phyloP scores from a whole-genome alignment of 2,329 filamentous ascomycete species.

The Cercospora canescens region DNA sequence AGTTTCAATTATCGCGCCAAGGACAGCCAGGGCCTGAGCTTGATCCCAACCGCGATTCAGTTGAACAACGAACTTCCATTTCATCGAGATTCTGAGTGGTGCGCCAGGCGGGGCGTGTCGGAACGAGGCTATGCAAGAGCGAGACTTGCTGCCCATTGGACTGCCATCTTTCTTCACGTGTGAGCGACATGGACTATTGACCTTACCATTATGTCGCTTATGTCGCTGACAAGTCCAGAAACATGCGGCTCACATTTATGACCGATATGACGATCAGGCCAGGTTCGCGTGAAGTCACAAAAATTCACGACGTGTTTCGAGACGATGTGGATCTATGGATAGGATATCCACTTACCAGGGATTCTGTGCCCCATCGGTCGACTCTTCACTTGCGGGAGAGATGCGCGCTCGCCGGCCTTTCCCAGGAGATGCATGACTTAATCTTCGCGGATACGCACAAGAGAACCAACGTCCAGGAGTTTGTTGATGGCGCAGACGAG shows the following conservation, averaged over 20 bases:
- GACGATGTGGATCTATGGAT: constrained; percentile 1
- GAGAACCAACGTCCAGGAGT: not conserved
- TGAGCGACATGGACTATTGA: not conserved
- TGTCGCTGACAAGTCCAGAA: not conserved
- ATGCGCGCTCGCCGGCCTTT: constrained; percentile 7
- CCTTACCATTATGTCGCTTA: not conserved
- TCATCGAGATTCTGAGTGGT: not conserved
- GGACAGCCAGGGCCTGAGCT: constrained; percentile 8
- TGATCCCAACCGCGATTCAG: constrained; percentile 8
- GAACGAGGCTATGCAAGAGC: not conserved
- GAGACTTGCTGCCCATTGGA: constrained; percentile 15
- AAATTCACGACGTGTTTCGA: not conserved
- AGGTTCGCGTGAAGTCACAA: not conserved
- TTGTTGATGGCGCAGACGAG: not conserved
- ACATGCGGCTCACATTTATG: constrained; percentile 1
- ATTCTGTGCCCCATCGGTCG: not conserved
- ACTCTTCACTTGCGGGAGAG: constrained; percentile 15
- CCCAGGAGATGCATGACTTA: constrained; percentile 12
- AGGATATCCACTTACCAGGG: constrained; percentile 10
- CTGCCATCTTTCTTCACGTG: constrained; percentile 10
- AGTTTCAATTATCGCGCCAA: constrained; percentile 19
- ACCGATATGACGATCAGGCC: not conserved
- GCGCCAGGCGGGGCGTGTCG: not conserved
- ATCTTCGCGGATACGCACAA: not conserved
- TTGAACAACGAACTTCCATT: constrained; percentile 8